These are phyloP conservation scores for Jimgerdemannia flammicorona DNA, from an alignment of 192 early-diverging fungal species.

Conservation along the genomic window DNA sequence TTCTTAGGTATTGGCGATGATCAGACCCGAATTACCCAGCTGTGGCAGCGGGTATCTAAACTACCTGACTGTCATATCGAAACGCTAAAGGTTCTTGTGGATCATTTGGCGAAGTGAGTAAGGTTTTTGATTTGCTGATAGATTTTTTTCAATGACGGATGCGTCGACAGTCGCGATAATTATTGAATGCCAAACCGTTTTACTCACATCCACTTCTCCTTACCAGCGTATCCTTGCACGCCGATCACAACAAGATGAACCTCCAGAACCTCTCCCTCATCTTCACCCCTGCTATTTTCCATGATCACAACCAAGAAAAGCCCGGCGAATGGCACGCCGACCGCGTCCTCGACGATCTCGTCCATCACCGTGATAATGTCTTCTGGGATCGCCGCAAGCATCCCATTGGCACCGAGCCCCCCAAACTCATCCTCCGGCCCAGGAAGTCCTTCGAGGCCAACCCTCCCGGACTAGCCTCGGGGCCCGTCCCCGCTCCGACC, in stretches of 20 bases:
- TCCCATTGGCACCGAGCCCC: background rate
- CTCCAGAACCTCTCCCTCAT: conserved; percentile 55
- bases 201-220: background rate
- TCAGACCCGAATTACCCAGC: background rate
- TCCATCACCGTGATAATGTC: conserved; percentile 18
- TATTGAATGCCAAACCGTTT: background rate
- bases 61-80: background rate
- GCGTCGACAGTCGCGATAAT: background rate
- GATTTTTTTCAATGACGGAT: background rate
- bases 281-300: conserved; percentile 63
- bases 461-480: background rate
- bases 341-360: conserved; percentile 33
- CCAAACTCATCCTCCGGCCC: background rate
- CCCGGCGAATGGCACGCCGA: conserved; percentile 33
- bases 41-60: background rate
- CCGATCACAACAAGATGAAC: conserved; percentile 64
- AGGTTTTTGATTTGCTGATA: no score
- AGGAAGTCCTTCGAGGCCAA: background rate
- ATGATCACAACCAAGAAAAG: conserved; percentile 41
- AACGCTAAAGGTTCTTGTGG: background rate
- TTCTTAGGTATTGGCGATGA: background rate
- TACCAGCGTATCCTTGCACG: conserved; percentile 39
- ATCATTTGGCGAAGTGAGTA: conserved; percentile 4
- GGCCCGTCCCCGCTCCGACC: no score
- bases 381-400: conserved; percentile 7